These are phyloP conservation scores for Adansonia grandidieri DNA, from an alignment of 441 rosid species.

Conservation along the genomic window DNA sequence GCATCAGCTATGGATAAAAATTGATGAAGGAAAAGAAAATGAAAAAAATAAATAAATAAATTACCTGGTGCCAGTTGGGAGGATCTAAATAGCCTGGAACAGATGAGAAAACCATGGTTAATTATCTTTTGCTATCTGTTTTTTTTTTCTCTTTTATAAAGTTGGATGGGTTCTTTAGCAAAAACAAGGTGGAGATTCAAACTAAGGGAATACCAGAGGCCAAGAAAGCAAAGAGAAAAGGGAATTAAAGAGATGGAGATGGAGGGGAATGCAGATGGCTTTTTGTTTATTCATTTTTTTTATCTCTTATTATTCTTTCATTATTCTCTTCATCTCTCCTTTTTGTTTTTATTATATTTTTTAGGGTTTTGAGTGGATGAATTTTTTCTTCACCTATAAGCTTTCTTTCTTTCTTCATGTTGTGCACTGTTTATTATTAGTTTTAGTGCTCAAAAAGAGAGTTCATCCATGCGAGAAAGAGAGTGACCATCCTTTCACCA, in stretches of 20 bases:
- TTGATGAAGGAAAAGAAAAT: conserved; percentile 24
- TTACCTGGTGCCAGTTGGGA: conserved; percentile 72
- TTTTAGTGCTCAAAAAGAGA: conserved; percentile 43
- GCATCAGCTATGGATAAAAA: conserved; percentile 24
- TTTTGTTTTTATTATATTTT: conserved; percentile 49
- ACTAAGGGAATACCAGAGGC: conserved; percentile 47
- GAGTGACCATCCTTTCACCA: neutral
- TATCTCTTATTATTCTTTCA: conserved; percentile 25
- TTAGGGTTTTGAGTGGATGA: conserved; percentile 54
- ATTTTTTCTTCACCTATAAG: conserved; percentile 52
- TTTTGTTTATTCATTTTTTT: conserved; percentile 35
- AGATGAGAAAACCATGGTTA: conserved; percentile 64
- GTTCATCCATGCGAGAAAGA: conserved; percentile 41
- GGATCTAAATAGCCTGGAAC: conserved; percentile 64
- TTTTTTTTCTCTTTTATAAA: conserved; percentile 41
- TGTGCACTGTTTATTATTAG: conserved; percentile 23
- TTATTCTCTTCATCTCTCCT: conserved; percentile 34
- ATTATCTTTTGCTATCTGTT: conserved; percentile 30
- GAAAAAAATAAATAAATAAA: conserved; percentile 23
- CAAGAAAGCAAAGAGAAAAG: conserved; percentile 51
- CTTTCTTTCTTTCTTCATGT: conserved; percentile 31
- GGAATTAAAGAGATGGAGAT: conserved; percentile 43
- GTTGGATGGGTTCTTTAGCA: conserved; percentile 41
- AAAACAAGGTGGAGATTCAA: conserved; percentile 59
- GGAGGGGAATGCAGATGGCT: conserved; percentile 11